Percentiles rank a stretch among this genome's conserved stretches.
These are phyloP conservation scores for Hyaloperonospora arabidopsidis DNA, from an alignment of 352 stramenopile genomes.

Conservation along the genomic window DNA sequence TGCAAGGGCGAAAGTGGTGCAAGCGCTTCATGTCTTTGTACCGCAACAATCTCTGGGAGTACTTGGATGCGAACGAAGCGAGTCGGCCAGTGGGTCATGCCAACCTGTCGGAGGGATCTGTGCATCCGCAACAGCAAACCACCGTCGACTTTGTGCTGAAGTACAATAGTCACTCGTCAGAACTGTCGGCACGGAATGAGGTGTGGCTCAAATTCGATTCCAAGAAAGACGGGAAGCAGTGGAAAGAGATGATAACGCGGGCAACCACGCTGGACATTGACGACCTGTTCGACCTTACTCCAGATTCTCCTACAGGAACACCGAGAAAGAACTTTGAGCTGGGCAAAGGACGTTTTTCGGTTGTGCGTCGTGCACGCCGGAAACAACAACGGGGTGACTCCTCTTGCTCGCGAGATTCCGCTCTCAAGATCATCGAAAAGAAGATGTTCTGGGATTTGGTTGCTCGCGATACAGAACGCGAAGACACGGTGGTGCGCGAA, in stretches of 20 bases:
- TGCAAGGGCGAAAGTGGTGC: slow-evolving; percentile 55
- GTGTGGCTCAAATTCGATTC: slow-evolving; percentile 59
- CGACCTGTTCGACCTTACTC: slow-evolving; percentile 57
- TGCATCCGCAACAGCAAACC: slow-evolving; percentile 47
- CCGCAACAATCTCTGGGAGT: slow-evolving; percentile 73
- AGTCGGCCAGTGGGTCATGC: slow-evolving; percentile 63
- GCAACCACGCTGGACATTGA: slow-evolving; percentile 48
- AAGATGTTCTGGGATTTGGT: slow-evolving; percentile 84
- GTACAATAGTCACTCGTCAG: slow-evolving; percentile 47
- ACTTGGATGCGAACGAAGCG: slow-evolving; percentile 49
- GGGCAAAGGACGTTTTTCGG: slow-evolving; percentile 73
- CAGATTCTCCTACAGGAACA: slow-evolving; percentile 35
- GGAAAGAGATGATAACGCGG: slow-evolving; percentile 31
- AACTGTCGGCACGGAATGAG: slow-evolving; percentile 42
- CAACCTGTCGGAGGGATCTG: slow-evolving; percentile 62
- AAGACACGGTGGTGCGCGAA: slow-evolving; percentile 79
- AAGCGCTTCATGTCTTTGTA: slow-evolving; percentile 62
- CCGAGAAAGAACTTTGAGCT: slow-evolving; percentile 52
- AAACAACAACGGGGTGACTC: slow-evolving; percentile 19
- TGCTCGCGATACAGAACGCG: slow-evolving; percentile 75
- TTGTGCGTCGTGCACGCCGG: slow-evolving; percentile 51
- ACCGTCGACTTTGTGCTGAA: slow-evolving; percentile 46
- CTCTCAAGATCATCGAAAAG: slow-evolving; percentile 93
- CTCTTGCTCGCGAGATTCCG: slow-evolving; percentile 43
- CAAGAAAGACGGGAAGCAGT: slow-evolving; percentile 32